Evolutionary conservation across 2,329 filamentous ascomycete genomes (phyloP).

Genomic region (Chaetomiaceae sp.): DNA sequence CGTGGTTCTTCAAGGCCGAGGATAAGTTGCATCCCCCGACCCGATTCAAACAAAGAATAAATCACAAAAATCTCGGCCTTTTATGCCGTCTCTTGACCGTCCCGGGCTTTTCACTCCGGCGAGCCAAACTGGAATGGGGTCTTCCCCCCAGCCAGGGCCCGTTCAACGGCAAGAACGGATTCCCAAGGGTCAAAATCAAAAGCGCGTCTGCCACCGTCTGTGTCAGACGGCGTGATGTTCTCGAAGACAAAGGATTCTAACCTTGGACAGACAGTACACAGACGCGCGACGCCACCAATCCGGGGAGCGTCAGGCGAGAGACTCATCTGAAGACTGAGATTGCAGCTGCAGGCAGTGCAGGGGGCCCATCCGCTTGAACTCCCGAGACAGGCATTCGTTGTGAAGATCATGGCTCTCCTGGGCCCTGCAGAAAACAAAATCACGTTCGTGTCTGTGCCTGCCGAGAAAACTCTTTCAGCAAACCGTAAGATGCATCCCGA

Average conservation of each 20-base stretch:
- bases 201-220: too few relatives aligned
- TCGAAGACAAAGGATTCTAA: neutral
- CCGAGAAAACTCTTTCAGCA: neutral
- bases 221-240: constrained; percentile 3
- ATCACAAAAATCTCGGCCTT: too few relatives aligned
- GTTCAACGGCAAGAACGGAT: neutral
- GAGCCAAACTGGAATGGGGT: too few relatives aligned
- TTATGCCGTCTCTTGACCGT: too few relatives aligned
- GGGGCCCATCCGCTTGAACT: neutral
- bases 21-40: too few relatives aligned
- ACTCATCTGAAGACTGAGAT: neutral
- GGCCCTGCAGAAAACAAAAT: constrained; percentile 6
- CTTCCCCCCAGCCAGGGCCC: too few relatives aligned
- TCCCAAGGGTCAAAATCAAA: neutral
- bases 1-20: too few relatives aligned
- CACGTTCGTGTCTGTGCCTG: neutral
- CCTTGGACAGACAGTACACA: neutral
- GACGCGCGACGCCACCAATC: neutral
- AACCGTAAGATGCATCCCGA: neutral
- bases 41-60: too few relatives aligned
- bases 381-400: neutral
- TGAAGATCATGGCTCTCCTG: constrained; percentile 3
- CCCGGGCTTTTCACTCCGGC: too few relatives aligned
- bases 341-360: neutral
- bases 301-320: neutral